These are phyloP conservation scores for Xylaria sp. DNA, from an alignment of 2,329 filamentous ascomycete species.

Conservation along the genomic window DNA sequence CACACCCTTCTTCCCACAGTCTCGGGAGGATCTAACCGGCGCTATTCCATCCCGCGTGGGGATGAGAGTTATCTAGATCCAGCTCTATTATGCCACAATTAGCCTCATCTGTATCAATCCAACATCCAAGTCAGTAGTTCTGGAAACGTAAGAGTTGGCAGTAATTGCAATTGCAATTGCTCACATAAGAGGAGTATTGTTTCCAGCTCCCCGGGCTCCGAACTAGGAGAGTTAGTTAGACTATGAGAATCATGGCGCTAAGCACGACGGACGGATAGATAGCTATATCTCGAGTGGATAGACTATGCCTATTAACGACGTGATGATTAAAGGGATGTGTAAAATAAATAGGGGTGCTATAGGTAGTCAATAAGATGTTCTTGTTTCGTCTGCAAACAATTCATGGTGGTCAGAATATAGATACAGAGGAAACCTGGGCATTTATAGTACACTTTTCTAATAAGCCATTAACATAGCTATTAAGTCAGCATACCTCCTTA, in stretches of 20 bases:
- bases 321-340: constrained; percentile 1
- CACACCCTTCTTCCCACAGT: constrained; percentile 6
- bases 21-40: constrained; percentile 10
- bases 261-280: not conserved
- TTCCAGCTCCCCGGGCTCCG: not conserved
- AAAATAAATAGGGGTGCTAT: not conserved
- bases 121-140: not conserved
- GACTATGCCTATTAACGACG: not conserved
- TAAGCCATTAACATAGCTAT: not conserved
- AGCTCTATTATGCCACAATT: constrained; percentile 1
- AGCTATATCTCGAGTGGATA: not conserved
- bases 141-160: not conserved
- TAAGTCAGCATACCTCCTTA: not conserved
- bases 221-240: not conserved
- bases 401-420: not conserved
- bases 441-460: not conserved
- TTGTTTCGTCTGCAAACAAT: not conserved
- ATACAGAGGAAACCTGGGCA: not conserved
- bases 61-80: not conserved
- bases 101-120: not conserved
- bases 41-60: constrained; percentile 1
- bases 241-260: not conserved
- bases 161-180: not conserved
- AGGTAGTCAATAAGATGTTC: not conserved
- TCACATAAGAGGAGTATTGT: not conserved